phyloP scores from a whole-genome alignment of 768 basidiomycete genomes.

The Mycena vitilis region DNA sequence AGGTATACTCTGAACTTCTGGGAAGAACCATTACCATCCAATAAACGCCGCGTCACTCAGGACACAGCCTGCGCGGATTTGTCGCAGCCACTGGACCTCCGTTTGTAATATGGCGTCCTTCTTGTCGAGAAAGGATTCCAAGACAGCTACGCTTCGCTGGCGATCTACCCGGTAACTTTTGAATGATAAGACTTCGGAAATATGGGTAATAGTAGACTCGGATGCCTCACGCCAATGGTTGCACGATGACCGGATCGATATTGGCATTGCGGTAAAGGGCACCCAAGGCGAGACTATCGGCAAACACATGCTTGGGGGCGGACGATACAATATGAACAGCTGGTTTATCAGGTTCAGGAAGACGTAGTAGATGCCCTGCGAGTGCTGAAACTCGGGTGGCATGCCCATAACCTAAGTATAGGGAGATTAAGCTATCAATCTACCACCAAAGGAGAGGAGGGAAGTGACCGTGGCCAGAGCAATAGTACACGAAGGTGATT shows the following conservation, averaged over 20 bases:
- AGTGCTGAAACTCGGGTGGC: slow-evolving; percentile 87
- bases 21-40: slow-evolving; percentile 63
- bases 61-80: slow-evolving; percentile 66
- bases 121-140: slow-evolving; percentile 66
- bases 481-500: slow-evolving; percentile 71
- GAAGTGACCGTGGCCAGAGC: slow-evolving; percentile 75
- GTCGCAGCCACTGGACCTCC: slow-evolving; percentile 69
- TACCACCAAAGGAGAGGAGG: not conserved
- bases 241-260: slow-evolving; percentile 84
- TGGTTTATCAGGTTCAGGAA: slow-evolving; percentile 53
- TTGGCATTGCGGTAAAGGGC: slow-evolving; percentile 76
- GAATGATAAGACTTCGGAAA: slow-evolving; percentile 21
- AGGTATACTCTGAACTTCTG: not conserved
- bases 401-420: slow-evolving; percentile 84
- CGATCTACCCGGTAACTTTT: slow-evolving; percentile 82
- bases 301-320: slow-evolving; percentile 78
- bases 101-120: slow-evolving; percentile 66
- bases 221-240: slow-evolving; percentile 81
- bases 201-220: too few species aligned
- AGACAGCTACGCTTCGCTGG: slow-evolving; percentile 70
- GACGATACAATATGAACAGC: slow-evolving; percentile 77
- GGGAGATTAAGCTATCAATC: slow-evolving; percentile 5
- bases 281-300: slow-evolving; percentile 70
- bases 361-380: slow-evolving; percentile 65
- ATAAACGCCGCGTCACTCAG: slow-evolving; percentile 84